Evolutionary conservation across 2,329 filamentous ascomycete genomes (phyloP).

Genomic region (Cryphonectria radicalis): DNA sequence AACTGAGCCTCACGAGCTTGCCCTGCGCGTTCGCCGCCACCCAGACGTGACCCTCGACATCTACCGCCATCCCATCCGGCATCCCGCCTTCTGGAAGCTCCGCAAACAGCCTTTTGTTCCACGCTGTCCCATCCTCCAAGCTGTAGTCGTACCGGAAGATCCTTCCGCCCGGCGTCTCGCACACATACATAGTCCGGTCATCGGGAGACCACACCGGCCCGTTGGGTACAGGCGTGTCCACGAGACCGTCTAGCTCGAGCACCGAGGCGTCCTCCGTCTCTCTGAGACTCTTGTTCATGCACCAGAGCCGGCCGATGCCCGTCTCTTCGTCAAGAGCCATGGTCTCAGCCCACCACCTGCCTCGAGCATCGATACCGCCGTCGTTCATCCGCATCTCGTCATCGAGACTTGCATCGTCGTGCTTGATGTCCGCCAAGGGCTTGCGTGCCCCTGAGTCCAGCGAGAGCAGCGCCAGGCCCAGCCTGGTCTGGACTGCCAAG

Average conservation of each 20-base stretch:
- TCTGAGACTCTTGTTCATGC: conserved; percentile 26
- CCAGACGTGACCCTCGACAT: conserved; percentile 25
- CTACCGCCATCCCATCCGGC: conserved; percentile 27
- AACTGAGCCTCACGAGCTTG: conserved; percentile 29
- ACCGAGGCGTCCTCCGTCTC: conserved; percentile 22
- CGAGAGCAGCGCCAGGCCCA: conserved; percentile 32
- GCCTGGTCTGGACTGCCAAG: conserved; percentile 33
- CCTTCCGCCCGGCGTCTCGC: conserved; percentile 25
- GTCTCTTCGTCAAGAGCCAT: conserved; percentile 35
- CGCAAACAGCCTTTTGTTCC: conserved; percentile 23
- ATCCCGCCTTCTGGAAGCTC: conserved; percentile 22
- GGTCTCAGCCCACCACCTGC: conserved; percentile 34
- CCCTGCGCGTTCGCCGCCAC: conserved; percentile 29
- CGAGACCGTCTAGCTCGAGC: conserved; percentile 23
- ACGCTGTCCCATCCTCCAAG: conserved; percentile 7
- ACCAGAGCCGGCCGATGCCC: conserved; percentile 33
- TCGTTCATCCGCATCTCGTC: conserved; percentile 35
- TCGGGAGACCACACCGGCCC: conserved; percentile 35
- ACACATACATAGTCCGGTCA: conserved; percentile 26
- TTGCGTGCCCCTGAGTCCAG: conserved; percentile 29
- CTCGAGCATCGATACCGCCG: conserved; percentile 32
- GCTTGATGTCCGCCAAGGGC: conserved; percentile 28
- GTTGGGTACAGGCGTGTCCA: conserved; percentile 33
- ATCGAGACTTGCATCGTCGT: conserved; percentile 29
- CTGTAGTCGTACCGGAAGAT: conserved; percentile 24